These are phyloP conservation scores for Vickermania spadyakhi DNA, from an alignment of 208 protist genomes.

Conservation along the genomic window DNA sequence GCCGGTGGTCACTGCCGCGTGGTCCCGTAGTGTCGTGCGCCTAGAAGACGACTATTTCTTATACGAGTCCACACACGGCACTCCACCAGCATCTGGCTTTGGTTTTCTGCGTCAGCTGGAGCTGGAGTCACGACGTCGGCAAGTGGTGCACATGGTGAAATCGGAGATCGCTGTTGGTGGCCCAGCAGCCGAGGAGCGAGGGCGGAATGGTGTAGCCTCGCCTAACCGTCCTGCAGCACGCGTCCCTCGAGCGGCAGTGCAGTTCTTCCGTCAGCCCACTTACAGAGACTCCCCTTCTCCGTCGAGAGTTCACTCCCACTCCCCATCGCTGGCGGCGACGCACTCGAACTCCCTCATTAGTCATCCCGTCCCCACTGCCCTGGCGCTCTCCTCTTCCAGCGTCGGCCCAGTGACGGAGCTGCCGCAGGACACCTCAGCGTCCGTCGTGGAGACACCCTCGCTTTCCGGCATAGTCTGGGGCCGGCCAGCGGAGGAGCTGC, in stretches of 20 bases:
- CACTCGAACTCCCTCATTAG: neutral
- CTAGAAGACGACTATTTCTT: constrained; percentile 64
- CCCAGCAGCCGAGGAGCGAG: neutral
- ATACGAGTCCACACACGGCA: constrained; percentile 17
- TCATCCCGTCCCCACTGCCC: neutral
- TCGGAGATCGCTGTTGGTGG: neutral
- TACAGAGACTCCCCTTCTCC: neutral
- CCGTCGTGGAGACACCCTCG: neutral
- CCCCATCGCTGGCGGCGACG: neutral
- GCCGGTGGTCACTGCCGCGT: constrained; percentile 64
- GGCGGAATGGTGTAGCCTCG: no score
- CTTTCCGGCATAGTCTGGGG: neutral
- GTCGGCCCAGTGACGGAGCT: neutral
- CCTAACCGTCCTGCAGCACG: no score
- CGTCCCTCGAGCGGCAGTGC: no score
- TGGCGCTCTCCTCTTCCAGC: neutral
- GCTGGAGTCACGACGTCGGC: constrained; percentile 1
- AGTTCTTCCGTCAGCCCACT: neutral
- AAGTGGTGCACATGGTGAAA: neutral
- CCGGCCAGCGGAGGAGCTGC: constrained; percentile 14
- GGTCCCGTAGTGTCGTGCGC: constrained; percentile 65
- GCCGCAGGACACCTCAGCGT: neutral
- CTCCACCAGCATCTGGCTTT: neutral
- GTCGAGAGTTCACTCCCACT: neutral
- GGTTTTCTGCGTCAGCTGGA: neutral